A percentile compares a stretch with the other conserved stretches of the same genome.
Conservation (phyloP, 768 basidiomycete species). For the Hericium rajendrae region DNA sequence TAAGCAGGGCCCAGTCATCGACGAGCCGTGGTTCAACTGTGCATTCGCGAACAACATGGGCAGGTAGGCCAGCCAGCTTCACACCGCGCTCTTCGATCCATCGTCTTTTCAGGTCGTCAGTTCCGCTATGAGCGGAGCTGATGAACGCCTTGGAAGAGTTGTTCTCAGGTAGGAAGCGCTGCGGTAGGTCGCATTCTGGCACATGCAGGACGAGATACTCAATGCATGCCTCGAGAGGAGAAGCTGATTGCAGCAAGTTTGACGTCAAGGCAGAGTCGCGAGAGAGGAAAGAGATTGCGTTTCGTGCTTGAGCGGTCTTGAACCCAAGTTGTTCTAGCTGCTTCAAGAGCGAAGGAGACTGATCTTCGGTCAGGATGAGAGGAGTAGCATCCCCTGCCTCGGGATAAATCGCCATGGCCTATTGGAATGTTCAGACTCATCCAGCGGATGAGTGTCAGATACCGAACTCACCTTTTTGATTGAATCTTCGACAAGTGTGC, state of each 20-base stretch:
- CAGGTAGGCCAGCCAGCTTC: slow-evolving; percentile 80
- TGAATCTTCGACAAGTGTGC: slow-evolving; percentile 73
- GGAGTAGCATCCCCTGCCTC: slow-evolving; percentile 30
- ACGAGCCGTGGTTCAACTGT: slow-evolving; percentile 27
- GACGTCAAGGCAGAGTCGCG: slow-evolving; percentile 47
- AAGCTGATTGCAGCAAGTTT: slow-evolving; percentile 47
- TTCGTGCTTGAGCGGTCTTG: slow-evolving; percentile 39
- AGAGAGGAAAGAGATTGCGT: slow-evolving; percentile 48
- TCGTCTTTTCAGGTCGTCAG: slow-evolving; percentile 53
- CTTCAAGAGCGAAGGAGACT: slow-evolving; percentile 30
- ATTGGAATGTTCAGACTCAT: slow-evolving; percentile 6
- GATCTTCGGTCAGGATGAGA: slow-evolving; percentile 32
- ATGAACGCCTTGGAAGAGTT: slow-evolving; percentile 66
- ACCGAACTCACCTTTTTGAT: slow-evolving; percentile 55
- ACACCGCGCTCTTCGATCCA: slow-evolving; percentile 77
- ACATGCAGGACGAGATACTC: slow-evolving; percentile 77
- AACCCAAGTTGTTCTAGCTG: slow-evolving; percentile 66
- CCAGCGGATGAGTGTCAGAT: neutral
- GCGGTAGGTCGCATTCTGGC: slow-evolving; percentile 83
- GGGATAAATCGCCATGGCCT: slow-evolving; percentile 47
- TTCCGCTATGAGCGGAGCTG: slow-evolving; percentile 52
- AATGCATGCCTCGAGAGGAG: slow-evolving; percentile 68
- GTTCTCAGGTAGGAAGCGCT: slow-evolving; percentile 51
- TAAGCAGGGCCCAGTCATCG: slow-evolving; percentile 44
- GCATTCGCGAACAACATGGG: slow-evolving; percentile 53